These are phyloP conservation scores for Calcarisporium arbuscula DNA, from an alignment of 2,329 filamentous ascomycete species.

Conservation along the genomic window DNA sequence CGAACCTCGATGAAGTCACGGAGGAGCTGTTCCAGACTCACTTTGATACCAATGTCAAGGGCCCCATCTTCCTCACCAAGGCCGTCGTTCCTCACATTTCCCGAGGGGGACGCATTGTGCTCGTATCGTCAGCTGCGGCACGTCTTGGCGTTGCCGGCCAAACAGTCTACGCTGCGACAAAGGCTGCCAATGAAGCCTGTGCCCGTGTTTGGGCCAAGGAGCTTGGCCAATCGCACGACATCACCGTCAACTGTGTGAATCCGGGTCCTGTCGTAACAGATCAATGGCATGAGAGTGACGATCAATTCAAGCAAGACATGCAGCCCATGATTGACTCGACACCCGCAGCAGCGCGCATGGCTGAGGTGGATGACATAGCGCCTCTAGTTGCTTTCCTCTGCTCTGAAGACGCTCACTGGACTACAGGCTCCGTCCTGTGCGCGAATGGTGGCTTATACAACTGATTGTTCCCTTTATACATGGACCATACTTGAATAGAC, in stretches of 20 bases:
- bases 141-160: slow-evolving; percentile 20
- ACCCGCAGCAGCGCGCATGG: slow-evolving; percentile 22
- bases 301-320: slow-evolving; percentile 24
- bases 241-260: slow-evolving; percentile 25
- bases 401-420: slow-evolving; percentile 21
- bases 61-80: slow-evolving; percentile 26
- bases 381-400: slow-evolving; percentile 25
- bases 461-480: too few relatives aligned
- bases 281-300: slow-evolving; percentile 19
- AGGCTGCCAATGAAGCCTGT: slow-evolving; percentile 24
- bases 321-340: slow-evolving; percentile 23
- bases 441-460: slow-evolving; percentile 27
- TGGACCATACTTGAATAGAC: too few relatives aligned
- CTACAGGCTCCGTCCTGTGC: slow-evolving; percentile 20
- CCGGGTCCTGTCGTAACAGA: slow-evolving; percentile 23
- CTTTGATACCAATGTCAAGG: too few relatives aligned
- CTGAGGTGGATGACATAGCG: slow-evolving; percentile 23
- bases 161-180: slow-evolving; percentile 27
- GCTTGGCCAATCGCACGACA: slow-evolving; percentile 20
- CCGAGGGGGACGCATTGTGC: slow-evolving; percentile 24
- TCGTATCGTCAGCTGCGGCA: slow-evolving; percentile 25
- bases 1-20: too few relatives aligned
- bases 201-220: slow-evolving; percentile 24
- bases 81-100: slow-evolving; percentile 22
- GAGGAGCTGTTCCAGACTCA: too few relatives aligned